Evolutionary conservation across 1,284 basidiomycete species (phyloP).

Genomic region (Melampsora larici-populina): DNA sequence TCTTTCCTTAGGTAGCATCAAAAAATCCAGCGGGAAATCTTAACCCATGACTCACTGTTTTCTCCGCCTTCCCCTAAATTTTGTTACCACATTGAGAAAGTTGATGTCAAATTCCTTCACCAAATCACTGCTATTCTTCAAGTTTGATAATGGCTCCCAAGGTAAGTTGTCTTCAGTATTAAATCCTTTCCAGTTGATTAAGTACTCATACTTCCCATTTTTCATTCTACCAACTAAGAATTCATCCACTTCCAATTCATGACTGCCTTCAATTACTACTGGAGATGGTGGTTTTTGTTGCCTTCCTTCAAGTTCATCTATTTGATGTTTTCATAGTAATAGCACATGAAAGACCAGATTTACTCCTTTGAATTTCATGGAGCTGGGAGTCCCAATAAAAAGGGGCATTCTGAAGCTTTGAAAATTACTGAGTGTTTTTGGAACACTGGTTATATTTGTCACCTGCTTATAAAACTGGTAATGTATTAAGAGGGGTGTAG

Average conservation of each 20-base stretch:
- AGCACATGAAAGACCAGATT: background rate
- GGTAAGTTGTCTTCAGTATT: background rate
- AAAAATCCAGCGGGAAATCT: background rate
- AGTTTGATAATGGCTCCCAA: background rate
- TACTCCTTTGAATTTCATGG: too few relatives aligned
- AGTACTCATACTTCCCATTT: background rate
- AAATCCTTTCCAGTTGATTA: constrained; percentile 5
- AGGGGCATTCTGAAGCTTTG: too few relatives aligned
- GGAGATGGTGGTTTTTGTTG: background rate
- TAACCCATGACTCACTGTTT: background rate
- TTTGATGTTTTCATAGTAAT: background rate
- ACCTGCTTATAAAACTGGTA: too few relatives aligned
- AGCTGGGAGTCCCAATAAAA: too few relatives aligned
- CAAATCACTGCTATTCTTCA: background rate
- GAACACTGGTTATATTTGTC: too few relatives aligned
- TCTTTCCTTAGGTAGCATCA: background rate
- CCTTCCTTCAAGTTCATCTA: background rate
- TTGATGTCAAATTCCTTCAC: background rate
- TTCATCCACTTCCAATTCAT: constrained; percentile 8
- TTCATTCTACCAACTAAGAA: background rate
- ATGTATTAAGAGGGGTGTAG: too few relatives aligned
- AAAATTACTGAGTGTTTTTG: too few relatives aligned
- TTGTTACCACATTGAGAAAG: background rate
- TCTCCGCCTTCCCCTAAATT: background rate
- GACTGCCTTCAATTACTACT: background rate